These are phyloP conservation scores for Elsinoe perseae DNA, from an alignment of 2,329 filamentous ascomycete species.

Conservation along the genomic window DNA sequence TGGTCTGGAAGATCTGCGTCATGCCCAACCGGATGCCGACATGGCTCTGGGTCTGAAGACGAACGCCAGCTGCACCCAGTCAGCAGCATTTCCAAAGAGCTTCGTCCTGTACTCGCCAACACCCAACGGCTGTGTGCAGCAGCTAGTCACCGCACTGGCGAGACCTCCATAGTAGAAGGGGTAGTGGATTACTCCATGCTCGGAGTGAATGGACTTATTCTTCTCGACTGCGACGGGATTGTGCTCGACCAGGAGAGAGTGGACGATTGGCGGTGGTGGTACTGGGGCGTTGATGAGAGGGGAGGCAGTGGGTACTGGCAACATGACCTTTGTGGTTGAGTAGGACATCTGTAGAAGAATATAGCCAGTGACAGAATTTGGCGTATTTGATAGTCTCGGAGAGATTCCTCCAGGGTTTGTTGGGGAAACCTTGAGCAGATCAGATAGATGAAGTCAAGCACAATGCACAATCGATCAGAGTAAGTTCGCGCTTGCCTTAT, in stretches of 20 bases:
- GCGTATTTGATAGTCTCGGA: not conserved
- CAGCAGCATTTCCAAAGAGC: not conserved
- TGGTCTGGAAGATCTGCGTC: conserved; percentile 17
- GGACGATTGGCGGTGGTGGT: conserved; percentile 18
- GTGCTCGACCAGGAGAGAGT: conserved; percentile 17
- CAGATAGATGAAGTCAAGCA: too few species aligned
- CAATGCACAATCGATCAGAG: too few species aligned
- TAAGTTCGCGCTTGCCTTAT: not conserved
- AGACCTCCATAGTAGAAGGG: conserved; percentile 23
- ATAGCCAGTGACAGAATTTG: not conserved
- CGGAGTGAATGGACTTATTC: conserved; percentile 23
- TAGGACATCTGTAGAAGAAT: conserved; percentile 12
- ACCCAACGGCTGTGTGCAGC: conserved; percentile 23
- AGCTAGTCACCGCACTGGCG: conserved; percentile 21
- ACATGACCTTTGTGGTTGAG: conserved; percentile 9
- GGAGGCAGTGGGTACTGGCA: conserved; percentile 2
- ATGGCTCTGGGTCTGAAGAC: conserved; percentile 18
- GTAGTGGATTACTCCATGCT: conserved; percentile 23
- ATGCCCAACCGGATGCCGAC: conserved; percentile 17
- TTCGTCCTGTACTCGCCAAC: conserved; percentile 16
- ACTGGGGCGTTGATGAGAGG: conserved; percentile 13
- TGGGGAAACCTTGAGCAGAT: not conserved
- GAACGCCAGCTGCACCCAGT: conserved; percentile 15
- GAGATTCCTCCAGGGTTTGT: not conserved
- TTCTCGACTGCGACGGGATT: conserved; percentile 21